Evolutionary conservation across 306 rosid species (phyloP), one percentile per base, ranked within the genome.

Genomic region (Cucumis cinereus): DNA sequence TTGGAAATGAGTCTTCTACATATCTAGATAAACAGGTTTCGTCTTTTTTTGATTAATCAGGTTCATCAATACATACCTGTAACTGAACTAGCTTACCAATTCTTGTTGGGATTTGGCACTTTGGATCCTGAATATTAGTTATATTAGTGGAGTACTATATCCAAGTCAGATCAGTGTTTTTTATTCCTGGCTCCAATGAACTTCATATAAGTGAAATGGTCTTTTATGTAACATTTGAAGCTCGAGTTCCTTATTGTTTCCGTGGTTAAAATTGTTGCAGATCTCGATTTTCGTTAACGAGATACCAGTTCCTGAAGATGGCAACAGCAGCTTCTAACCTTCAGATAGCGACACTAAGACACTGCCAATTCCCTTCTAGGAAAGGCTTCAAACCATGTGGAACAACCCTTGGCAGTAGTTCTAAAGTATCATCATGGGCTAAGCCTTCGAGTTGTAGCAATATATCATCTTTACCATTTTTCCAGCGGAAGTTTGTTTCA

Each of bases 281-380:
- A 69, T 82, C 73, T 82, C 79, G 30, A 33, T 38, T 73, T 77
- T 68, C 85, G 36, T 47, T 61, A 14, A 56, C 73, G 77, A 63
- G 83, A 81, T 77, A 69, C 76, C 77, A 68, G 38, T 83, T 81
- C 79, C 62, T 76, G 71, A 55, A 79, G 80, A 93, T 91, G 97
- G 89, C 90, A 47, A 79, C 87, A n/a, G 84, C 93, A 35, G 79
- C 87, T 79, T 85, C 97, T 38, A 80, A 86, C 86, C 84, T 91
- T 79, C 90, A 89, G 41, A 80, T 89, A 73, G 92, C 90, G 16
- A 79, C 91, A 60, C 83, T 84, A 22, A 85, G 85, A 77, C 87
- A 91, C 59, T 57, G 61, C 59, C 57, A 87, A 84, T 79, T 80
- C 35, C 82, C 90, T 43, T 86, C 92, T 73, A 84, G 70, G 60